Evolutionary conservation across 495 filamentous ascomycete genomes (phyloP), one percentile per base, ranked within the genome.

Genomic region (Lasiosphaeria hispida): DNA sequence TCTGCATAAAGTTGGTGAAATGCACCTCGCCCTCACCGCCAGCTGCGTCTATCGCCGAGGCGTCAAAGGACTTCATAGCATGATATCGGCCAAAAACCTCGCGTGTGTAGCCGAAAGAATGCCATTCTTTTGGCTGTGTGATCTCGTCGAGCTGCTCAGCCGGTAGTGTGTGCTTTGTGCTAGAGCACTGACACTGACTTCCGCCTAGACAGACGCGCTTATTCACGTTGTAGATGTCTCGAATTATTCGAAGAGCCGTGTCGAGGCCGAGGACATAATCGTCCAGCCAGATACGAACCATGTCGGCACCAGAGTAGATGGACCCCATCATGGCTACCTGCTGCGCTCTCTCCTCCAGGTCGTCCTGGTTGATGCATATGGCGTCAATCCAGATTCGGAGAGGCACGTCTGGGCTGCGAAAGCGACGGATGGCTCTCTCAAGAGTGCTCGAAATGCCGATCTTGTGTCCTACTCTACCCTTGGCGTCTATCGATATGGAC

Each of bases 231-330:
- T 19, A 35, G 2, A 55, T 47, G 41, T 55, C 53, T n/a, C 53
- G 53, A 1, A 55, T 39, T 3, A 55, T 11, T 2, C 41, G 41
- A 2, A 55, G 30, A 1, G 41, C 53, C 19, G 2, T 42, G 17
- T 55, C 41, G 19, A 55, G 1, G 41, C 53, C 53, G 9, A 30
- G 41, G 15, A 47, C 33, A n/a, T 48, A 17, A 41, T 84, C 35
- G 44, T 63, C 66, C 17, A 69, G 63, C 66, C 66, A 69, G 10
- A 63, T 59, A 19, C 59, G 42, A 10, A 67, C 60, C n/a, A 34
- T 37, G 3, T 53, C 35, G 10, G 67, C 67, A 0, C 30, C 18
- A 10, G 57, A 53, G 48, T 64, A 67, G 30, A 70, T 65, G 35
- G 48, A 43, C 2, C 62, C 58, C 68, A 70, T 70, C 30, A 63